phyloP scores from a whole-genome alignment of 139 green algal genomes.

The Chlamydomonas asymmetrica region DNA sequence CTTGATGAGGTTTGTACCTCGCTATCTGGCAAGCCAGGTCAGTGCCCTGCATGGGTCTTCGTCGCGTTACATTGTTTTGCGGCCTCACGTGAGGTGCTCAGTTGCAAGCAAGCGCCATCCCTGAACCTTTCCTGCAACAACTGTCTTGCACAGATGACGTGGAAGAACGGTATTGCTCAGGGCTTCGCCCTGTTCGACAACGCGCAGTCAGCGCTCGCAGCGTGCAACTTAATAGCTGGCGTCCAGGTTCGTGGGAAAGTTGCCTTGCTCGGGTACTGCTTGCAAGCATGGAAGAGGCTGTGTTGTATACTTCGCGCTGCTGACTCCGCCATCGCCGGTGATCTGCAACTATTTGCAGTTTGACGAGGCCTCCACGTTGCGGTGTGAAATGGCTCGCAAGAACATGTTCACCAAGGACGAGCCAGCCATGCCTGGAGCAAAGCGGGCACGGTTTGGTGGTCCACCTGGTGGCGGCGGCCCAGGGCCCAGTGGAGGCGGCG shows the following conservation, averaged over 20 bases:
- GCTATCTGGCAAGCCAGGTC: slow-evolving; percentile 79
- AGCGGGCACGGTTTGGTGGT: neutral
- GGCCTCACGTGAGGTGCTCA: no score
- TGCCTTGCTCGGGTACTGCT: no score
- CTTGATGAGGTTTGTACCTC: slow-evolving; percentile 82
- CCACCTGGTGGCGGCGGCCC: neutral
- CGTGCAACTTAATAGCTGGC: slow-evolving; percentile 52
- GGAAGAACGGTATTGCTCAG: slow-evolving; percentile 37
- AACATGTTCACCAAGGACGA: slow-evolving; percentile 21
- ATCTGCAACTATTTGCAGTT: no score
- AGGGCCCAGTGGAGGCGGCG: neutral
- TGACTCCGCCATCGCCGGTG: no score
- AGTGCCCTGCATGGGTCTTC: slow-evolving; percentile 1
- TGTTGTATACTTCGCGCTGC: no score
- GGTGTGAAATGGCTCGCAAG: slow-evolving; percentile 82
- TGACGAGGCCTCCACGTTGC: slow-evolving; percentile 23
- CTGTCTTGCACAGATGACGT: neutral
- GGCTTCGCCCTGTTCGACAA: slow-evolving; percentile 76
- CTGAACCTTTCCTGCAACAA: no score
- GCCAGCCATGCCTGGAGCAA: neutral
- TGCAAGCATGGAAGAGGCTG: no score
- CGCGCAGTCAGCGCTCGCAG: slow-evolving; percentile 44
- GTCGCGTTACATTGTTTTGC: no score
- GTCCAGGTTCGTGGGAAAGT: no score
- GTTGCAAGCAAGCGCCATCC: no score